A percentile compares a stretch with the other conserved stretches of the same genome.
Conservation (phyloP, 1,139 yeast species). For the Nakaseomyces bracarensis region DNA sequence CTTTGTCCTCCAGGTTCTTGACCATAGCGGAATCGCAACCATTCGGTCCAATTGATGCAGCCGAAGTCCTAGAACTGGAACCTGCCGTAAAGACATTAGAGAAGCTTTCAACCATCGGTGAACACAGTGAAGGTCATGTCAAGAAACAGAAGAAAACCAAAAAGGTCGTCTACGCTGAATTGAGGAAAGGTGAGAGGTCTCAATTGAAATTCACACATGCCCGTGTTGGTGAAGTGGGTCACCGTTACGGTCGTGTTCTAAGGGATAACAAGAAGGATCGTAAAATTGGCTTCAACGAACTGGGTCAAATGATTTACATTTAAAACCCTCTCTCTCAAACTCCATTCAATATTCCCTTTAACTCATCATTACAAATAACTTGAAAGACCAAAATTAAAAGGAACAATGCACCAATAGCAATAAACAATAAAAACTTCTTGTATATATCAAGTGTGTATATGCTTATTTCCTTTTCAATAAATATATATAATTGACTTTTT, state of each 20-base stretch:
- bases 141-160: slow-evolving; percentile 16
- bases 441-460: too few species aligned
- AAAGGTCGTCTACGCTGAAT: slow-evolving; percentile 29
- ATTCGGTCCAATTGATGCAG: slow-evolving; percentile 98
- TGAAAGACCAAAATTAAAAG: background rate
- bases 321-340: slow-evolving; percentile 8
- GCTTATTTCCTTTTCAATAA: too few species aligned
- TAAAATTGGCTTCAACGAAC: slow-evolving; percentile 63
- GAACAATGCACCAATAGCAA: too few species aligned
- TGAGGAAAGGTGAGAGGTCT: slow-evolving; percentile 46
- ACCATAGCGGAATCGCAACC: slow-evolving; percentile 93
- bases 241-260: slow-evolving; percentile 82
- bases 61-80: slow-evolving; percentile 68
- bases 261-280: slow-evolving; percentile 87
- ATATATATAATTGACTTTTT: too few species aligned
- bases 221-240: slow-evolving; percentile 77
- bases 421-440: background rate
- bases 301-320: slow-evolving; percentile 52
- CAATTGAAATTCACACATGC: slow-evolving; percentile 69
- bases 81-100: slow-evolving; percentile 75
- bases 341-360: background rate
- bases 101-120: slow-evolving; percentile 51
- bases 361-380: background rate
- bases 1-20: slow-evolving; percentile 73
- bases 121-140: slow-evolving; percentile 34